Evolutionary conservation across 106 monocot species (phyloP), one percentile per base, ranked within the genome.

Genomic region (Dactylorhiza incarnata): DNA sequence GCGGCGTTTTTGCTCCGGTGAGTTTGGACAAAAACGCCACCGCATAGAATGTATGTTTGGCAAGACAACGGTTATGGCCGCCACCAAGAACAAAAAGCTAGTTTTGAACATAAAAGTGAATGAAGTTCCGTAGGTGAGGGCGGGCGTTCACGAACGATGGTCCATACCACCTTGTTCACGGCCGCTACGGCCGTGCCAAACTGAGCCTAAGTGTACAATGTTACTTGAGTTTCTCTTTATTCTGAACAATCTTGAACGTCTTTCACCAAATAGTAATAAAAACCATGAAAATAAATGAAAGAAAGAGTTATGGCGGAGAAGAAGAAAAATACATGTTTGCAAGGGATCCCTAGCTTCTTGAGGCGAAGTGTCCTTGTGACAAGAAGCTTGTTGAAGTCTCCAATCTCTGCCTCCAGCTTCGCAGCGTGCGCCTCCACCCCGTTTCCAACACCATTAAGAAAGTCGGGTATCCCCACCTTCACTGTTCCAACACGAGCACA

Each of bases 381-480:
- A 19, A 89, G 83, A 22, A 89, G 81, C 82, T 82, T 89, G 63
- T 86, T 51, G 14, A 89, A 78, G 79, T 89, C 84, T 19, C 82
- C 89, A n/a, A 86, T 84, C 84, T 89, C 89, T 59, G 86, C 73
- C 51, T 86, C 89, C 22, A 89, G 74, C 71, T 86, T 86, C 66
- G 77, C 75, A 2, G 80, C 73, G 43, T 89, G 86, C 12, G 89
- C 75, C 45, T 89, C 89, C 44, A 86, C 82, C 1, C 89, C 89
- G 24, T 82, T 84, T 46, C 89, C 89, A 37, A 89, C 84, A 16
- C 81, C 83, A 25, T 79, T 83, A 14, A 89, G 77, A 49, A 89
- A 89, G 37, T 89, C 89, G 9, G 86, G 89, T 45, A 89, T 89
- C 26, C 89, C 86, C 43, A 89, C 89, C 74, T 89, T 89, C 71